Conservation (phyloP, 2,329 filamentous ascomycete genomes). For the Xylaria sp. region DNA sequence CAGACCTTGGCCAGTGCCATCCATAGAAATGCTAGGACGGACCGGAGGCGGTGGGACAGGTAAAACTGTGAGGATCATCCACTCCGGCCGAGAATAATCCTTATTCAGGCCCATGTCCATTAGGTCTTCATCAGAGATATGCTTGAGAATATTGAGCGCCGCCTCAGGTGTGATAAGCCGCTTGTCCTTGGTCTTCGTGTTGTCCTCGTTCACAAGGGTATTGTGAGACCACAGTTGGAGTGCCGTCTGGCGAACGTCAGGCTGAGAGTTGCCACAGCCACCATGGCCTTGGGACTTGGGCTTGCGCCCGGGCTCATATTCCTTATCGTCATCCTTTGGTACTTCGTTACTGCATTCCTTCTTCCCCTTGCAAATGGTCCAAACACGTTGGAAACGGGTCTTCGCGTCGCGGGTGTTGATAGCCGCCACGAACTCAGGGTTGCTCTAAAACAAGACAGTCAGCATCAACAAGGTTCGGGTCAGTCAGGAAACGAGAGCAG, state of each 20-base stretch:
- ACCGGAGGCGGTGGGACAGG: constrained; percentile 95
- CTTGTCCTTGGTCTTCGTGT: constrained; percentile 74
- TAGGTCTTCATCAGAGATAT: constrained; percentile 80
- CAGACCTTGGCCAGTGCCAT: constrained; percentile 88
- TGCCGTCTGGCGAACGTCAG: constrained; percentile 83
- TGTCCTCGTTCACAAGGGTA: constrained; percentile 79
- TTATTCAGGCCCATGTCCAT: constrained; percentile 87
- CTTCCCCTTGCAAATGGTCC: constrained; percentile 89
- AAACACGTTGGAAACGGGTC: constrained; percentile 88
- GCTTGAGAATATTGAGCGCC: constrained; percentile 83
- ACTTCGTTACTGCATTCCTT: constrained; percentile 79
- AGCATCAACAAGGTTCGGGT: constrained; percentile 59
- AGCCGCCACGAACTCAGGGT: constrained; percentile 80
- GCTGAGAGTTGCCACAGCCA: constrained; percentile 90
- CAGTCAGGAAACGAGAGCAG: constrained; percentile 58
- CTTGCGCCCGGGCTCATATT: constrained; percentile 64
- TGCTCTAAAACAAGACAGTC: constrained; percentile 68
- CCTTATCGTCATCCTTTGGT: constrained; percentile 69
- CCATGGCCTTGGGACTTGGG: constrained; percentile 69
- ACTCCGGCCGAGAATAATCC: constrained; percentile 94
- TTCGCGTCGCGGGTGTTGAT: constrained; percentile 89
- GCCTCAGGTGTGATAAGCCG: constrained; percentile 79
- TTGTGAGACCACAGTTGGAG: constrained; percentile 78
- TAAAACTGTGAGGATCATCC: constrained; percentile 96
- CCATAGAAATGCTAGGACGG: constrained; percentile 94